These are phyloP conservation scores for Santalum album DNA, from an alignment of 164 flowering plant genomes.

Conservation along the genomic window DNA sequence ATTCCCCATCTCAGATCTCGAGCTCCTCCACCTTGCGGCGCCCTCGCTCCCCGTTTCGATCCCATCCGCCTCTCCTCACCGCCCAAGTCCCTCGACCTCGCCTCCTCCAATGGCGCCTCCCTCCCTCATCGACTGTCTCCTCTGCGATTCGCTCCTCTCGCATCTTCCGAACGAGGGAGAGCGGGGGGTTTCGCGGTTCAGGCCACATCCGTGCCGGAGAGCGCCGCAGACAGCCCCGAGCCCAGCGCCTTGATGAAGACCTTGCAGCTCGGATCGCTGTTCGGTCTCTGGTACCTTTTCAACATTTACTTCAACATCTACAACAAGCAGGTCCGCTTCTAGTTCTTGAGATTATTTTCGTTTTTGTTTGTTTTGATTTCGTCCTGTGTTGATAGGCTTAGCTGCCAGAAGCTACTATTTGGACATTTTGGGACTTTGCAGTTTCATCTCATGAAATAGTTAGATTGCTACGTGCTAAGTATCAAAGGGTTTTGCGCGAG, in stretches of 20 bases:
- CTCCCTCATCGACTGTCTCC: not conserved
- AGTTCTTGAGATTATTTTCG: no score
- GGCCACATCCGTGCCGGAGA: not conserved
- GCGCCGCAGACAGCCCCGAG: not conserved
- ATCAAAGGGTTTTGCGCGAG: no score
- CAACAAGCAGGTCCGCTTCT: not conserved
- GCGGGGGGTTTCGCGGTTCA: not conserved
- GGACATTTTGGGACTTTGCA: not conserved
- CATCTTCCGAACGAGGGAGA: not conserved
- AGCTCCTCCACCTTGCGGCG: not conserved
- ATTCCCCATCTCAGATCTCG: not conserved
- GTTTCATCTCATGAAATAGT: no score
- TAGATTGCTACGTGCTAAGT: no score
- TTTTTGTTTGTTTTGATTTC: no score
- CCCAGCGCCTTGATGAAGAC: not conserved
- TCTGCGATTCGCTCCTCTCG: not conserved
- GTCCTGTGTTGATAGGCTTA: no score
- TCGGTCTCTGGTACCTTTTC: constrained; percentile 4
- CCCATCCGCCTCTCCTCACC: not conserved
- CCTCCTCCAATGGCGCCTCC: not conserved
- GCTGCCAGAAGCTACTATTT: not conserved
- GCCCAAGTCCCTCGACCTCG: not conserved
- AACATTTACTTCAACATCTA: constrained; percentile 4
- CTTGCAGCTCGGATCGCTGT: not conserved
- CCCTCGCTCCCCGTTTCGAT: not conserved